Percentiles rank a stretch among this genome's conserved stretches.
These are phyloP conservation scores for Coffea canephora DNA, from an alignment of 257 asterid genomes.

Conservation along the genomic window DNA sequence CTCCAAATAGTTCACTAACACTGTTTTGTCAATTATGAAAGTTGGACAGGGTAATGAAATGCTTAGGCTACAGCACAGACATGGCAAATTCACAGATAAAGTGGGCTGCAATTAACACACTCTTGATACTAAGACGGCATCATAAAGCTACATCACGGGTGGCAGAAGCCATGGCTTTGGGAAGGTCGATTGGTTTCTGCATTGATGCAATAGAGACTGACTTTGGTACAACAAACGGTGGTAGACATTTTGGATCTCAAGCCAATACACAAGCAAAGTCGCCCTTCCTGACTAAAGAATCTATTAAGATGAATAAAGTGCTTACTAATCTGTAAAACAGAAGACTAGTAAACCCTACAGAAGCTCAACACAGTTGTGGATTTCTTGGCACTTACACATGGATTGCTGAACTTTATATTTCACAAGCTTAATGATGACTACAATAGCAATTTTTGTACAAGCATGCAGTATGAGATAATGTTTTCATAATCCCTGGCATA, in stretches of 20 bases:
- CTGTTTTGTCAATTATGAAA: slow-evolving; percentile 17
- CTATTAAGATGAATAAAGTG: too few relatives aligned
- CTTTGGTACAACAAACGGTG: neutral
- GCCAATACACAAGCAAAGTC: too few relatives aligned
- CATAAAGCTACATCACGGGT: slow-evolving; percentile 38
- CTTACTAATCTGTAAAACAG: too few relatives aligned
- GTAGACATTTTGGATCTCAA: neutral
- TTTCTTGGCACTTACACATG: too few relatives aligned
- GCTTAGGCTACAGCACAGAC: slow-evolving; percentile 37
- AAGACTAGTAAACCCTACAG: too few relatives aligned
- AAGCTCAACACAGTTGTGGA: too few relatives aligned
- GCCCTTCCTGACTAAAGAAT: too few relatives aligned
- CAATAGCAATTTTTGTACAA: too few relatives aligned
- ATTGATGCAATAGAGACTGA: slow-evolving; percentile 47
- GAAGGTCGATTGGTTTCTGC: slow-evolving; percentile 63
- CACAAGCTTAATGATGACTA: too few relatives aligned
- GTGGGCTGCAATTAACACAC: slow-evolving; percentile 43
- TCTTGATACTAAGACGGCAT: slow-evolving; percentile 36
- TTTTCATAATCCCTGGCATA: too few relatives aligned
- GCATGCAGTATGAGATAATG: too few relatives aligned
- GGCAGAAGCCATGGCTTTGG: slow-evolving; percentile 60
- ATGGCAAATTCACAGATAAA: slow-evolving; percentile 38
- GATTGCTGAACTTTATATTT: too few relatives aligned
- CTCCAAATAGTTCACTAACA: slow-evolving; percentile 5
- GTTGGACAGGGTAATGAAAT: slow-evolving; percentile 49